Base-by-base conservation (phyloP, 116 monocot genomes). In the Posidonia oceanica region DNA sequence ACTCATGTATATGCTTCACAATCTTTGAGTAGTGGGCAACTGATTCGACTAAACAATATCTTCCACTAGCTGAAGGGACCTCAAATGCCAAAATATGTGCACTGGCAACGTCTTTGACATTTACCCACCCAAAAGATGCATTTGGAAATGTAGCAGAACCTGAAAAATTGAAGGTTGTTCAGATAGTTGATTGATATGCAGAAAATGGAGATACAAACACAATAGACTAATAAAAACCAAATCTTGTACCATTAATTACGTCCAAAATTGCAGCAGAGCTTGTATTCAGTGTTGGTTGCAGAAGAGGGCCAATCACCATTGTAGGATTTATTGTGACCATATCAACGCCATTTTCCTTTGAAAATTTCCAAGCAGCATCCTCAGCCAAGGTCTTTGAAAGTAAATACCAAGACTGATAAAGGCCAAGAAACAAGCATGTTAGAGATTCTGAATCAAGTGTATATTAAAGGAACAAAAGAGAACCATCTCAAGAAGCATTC, bases 261-360 rank as follows among this genome's bases (percentile, higher is more conserved):
- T 90, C 79, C 36, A 91, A 75, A 59, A 92, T 82, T 71, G 76
- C 78, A 52, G 68, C 84, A 75, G 78, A 63, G 75, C 91, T 94
- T 48, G 91, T 86, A 69, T 94, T 94, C 1, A 94, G 79, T 12
- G 94, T 88, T 67, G 94, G 86, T 72, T 94, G 91, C 42, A 91
- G 79, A 80, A 94, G 88, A 80, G 88, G 87, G 58, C 94, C 94
- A 53, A 91, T 86, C n/a, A 94, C 94, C 91, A 88, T 86, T 13
- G 91, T 77, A 59, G 94, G 94, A 71, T 94, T 94, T 64, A 94
- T 91, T 14, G 88, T 81, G 59, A 91, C 79, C 17, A 94, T 67
- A n/a, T 91, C 84, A 15, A 94, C 72, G 23, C 15, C 65, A 70
- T 91, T 76, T 3, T 86, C 88, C 74, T 88, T 94, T 57, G 91